Base-by-base conservation (phyloP, 345 rosid genomes). In the Lenwebbia sp. region DNA sequence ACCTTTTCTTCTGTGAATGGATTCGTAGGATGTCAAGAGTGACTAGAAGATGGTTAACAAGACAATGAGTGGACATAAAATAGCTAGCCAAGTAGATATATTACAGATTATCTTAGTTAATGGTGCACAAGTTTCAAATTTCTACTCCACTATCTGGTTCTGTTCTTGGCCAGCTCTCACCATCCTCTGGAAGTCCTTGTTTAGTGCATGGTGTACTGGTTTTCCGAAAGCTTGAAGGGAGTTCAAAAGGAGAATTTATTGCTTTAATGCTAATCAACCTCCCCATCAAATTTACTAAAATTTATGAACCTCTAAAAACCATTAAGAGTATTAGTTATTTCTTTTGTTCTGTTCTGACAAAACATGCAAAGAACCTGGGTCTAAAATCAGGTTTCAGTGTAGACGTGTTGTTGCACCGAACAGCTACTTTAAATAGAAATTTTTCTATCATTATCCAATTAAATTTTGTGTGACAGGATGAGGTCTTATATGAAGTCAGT, bases 401-500 rank as follows among this genome's bases (percentile, higher is more conserved):
- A 70, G 13, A 37, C 33, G 47, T 70, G 81, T 70, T 65, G 78
- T 65, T 70, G 81, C 47, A 70, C 47, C 25, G 6, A 37, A 37
- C 3, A 37, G 47, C 12, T 70, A 37, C 47, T 70, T 70, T 70
- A 19, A 70, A 70, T 70, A 10, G 81, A 37, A 70, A 19, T 37
- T 37, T 47, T 33, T 70, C 14, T 37, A 37, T 70, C 81, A 10
- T 37, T 70, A 9, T 70, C 47, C 22, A 70, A 70, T 70, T 37
- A 23, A 37, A 10, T 70, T 65, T 65, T 4, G 81, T 9, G 19
- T 70, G 81, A 70, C 47, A 97, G 97, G 97, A 92, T 83, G 99
- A 95, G 90, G 92, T 97, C 88, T 81, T 96, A 26, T 97, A 93
- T 83, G 99, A 97, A 92, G 95, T 97, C 53, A 90, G 89, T 89